Evolutionary conservation across 495 filamentous ascomycete species (phyloP).

Genomic region (Neurospora sp.): DNA sequence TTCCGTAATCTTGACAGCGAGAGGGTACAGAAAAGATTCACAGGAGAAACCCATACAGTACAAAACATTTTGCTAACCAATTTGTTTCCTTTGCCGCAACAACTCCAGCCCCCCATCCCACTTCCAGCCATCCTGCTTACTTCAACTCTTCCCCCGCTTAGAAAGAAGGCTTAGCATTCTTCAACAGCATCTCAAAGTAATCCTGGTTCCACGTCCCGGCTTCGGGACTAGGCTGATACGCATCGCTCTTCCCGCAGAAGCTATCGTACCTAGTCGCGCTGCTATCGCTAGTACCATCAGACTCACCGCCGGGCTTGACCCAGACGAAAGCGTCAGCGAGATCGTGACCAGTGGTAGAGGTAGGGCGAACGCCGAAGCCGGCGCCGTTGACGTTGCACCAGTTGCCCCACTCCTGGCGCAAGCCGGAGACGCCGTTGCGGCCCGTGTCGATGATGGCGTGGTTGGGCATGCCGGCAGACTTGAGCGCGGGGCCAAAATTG

Average conservation of each 20-base stretch:
- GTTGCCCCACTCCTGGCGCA: constrained; percentile 63
- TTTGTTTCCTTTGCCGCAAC: too few relatives aligned
- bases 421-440: constrained; percentile 59
- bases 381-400: constrained; percentile 77
- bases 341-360: constrained; percentile 48
- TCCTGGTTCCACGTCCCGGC: constrained; percentile 72
- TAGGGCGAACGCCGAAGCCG: constrained; percentile 64
- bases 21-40: too few relatives aligned
- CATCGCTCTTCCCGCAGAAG: constrained; percentile 55
- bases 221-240: constrained; percentile 61
- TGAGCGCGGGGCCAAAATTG: constrained; percentile 53
- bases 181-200: constrained; percentile 61
- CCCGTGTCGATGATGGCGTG: constrained; percentile 65
- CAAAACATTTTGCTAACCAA: too few relatives aligned
- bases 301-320: constrained; percentile 78
- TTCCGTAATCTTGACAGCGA: too few relatives aligned
- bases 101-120: too few relatives aligned
- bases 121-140: too few relatives aligned
- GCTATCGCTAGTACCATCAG: constrained; percentile 62
- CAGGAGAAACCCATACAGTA: too few relatives aligned
- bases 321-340: constrained; percentile 72
- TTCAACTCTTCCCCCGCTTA: constrained; percentile 2
- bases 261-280: constrained; percentile 57
- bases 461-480: constrained; percentile 52
- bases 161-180: constrained; percentile 55